A percentile compares a stretch with the other conserved stretches of the same genome.
Conservation (phyloP, 805 yeast species). For the Candida ulmi region DNA sequence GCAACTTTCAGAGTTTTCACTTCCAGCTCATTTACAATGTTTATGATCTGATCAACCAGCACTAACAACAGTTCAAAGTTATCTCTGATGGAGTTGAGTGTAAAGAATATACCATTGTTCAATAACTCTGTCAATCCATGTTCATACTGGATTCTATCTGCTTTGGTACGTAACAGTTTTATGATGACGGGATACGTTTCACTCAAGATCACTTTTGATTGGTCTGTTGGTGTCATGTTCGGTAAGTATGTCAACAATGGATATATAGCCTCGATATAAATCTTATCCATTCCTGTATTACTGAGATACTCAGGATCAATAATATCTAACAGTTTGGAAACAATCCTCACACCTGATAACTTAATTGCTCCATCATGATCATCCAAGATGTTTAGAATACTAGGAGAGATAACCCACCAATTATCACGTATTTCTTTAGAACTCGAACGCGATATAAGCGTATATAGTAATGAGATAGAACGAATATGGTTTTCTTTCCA, state of each 20-base stretch:
- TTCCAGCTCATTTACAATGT: slow-evolving; percentile 6
- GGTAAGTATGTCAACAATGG: slow-evolving; percentile 22
- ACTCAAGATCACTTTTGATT: slow-evolving; percentile 11
- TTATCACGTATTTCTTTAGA: slow-evolving; percentile 7
- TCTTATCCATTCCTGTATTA: slow-evolving; percentile 13
- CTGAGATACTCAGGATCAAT: slow-evolving; percentile 12
- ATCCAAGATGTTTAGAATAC: slow-evolving; percentile 21
- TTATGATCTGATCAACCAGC: slow-evolving; percentile 5
- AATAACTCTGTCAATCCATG: slow-evolving; percentile 10
- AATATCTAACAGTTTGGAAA: slow-evolving; percentile 10
- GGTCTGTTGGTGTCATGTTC: slow-evolving; percentile 14
- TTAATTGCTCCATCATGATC: slow-evolving; percentile 24
- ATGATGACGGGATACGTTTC: slow-evolving; percentile 15
- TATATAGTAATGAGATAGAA: slow-evolving; percentile 12
- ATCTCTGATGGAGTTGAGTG: slow-evolving; percentile 16
- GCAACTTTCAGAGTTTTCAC: slow-evolving; percentile 7
- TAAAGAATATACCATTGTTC: slow-evolving; percentile 15
- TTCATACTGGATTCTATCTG: neutral
- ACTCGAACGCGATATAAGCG: slow-evolving; percentile 3
- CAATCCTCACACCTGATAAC: slow-evolving; percentile 16
- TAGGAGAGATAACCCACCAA: slow-evolving; percentile 23
- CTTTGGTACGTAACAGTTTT: slow-evolving; percentile 3
- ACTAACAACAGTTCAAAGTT: slow-evolving; percentile 10
- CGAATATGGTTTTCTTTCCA: slow-evolving; percentile 15
- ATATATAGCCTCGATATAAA: slow-evolving; percentile 17